These are phyloP conservation scores for Magnaporthales sp. DNA, from an alignment of 2,329 filamentous ascomycete genomes.

Conservation along the genomic window DNA sequence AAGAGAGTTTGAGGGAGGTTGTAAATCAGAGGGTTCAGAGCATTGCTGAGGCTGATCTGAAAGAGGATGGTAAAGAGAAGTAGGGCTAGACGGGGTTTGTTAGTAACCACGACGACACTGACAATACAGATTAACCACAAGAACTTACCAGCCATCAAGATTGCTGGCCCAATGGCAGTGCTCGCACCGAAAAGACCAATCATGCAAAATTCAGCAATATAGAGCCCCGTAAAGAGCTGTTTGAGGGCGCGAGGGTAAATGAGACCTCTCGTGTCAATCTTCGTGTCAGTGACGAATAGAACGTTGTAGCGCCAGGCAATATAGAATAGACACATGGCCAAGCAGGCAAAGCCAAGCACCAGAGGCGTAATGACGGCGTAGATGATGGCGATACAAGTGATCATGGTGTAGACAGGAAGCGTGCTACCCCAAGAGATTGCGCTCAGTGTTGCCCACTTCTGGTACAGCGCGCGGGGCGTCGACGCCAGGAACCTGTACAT, in stretches of 20 bases:
- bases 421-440: slow-evolving; percentile 78
- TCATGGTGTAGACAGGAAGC: slow-evolving; percentile 72
- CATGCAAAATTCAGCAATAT: slow-evolving; percentile 71
- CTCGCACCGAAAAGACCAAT: slow-evolving; percentile 73
- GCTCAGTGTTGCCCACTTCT: slow-evolving; percentile 64
- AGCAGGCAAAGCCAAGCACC: slow-evolving; percentile 71
- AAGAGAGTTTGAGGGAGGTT: slow-evolving; percentile 69
- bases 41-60: slow-evolving; percentile 64
- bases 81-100: slow-evolving; percentile 36
- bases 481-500: slow-evolving; percentile 66
- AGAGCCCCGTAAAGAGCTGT: slow-evolving; percentile 75
- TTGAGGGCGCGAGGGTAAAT: slow-evolving; percentile 84
- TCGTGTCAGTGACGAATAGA: slow-evolving; percentile 69
- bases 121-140: slow-evolving; percentile 20
- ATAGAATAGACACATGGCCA: slow-evolving; percentile 74
- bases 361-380: slow-evolving; percentile 81
- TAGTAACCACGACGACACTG: background rate
- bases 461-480: slow-evolving; percentile 75
- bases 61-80: slow-evolving; percentile 69
- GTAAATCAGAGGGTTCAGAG: slow-evolving; percentile 66
- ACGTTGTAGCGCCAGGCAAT: slow-evolving; percentile 82
- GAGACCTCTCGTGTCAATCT: slow-evolving; percentile 85
- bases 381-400: slow-evolving; percentile 53
- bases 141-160: slow-evolving; percentile 58
- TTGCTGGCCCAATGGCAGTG: slow-evolving; percentile 56